Percentiles rank a stretch among this genome's conserved stretches.
Evolutionary conservation across 106 monocot species (phyloP).

Genomic region (Acanthochlamys bracteata): DNA sequence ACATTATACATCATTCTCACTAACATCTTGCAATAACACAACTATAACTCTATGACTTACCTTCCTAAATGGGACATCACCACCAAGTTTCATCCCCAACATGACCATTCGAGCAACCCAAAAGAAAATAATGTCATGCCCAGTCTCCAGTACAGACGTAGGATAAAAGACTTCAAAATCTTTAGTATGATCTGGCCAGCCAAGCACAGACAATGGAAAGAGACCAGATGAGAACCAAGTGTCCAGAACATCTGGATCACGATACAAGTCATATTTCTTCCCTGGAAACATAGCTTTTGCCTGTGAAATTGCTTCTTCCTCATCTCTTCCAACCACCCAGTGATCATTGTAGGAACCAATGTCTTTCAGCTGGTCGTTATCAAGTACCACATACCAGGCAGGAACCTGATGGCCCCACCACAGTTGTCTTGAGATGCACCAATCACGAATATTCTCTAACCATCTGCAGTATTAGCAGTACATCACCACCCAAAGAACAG

Average conservation of each 20-base stretch:
- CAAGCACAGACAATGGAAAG: conserved; percentile 85
- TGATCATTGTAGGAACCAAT: conserved; percentile 69
- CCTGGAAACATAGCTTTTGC: conserved; percentile 43
- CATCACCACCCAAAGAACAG: too few species aligned
- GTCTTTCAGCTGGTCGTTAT: conserved; percentile 64
- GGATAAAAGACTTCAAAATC: conserved; percentile 87
- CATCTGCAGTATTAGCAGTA: conserved; percentile 52
- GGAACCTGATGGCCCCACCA: conserved; percentile 99
- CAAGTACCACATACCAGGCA: conserved; percentile 87
- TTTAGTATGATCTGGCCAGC: conserved; percentile 83
- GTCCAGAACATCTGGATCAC: conserved; percentile 96
- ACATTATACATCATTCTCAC: too few species aligned
- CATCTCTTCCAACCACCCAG: conserved; percentile 89
- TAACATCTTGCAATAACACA: too few species aligned
- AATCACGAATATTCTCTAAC: conserved; percentile 91
- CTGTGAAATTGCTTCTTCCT: conserved; percentile 57
- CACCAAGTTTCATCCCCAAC: conserved; percentile 95
- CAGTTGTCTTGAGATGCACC: conserved; percentile 98
- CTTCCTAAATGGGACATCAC: conserved; percentile 94
- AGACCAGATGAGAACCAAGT: conserved; percentile 98
- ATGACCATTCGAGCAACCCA: conserved; percentile 99
- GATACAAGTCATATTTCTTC: conserved; percentile 47
- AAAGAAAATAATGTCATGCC: conserved; percentile 94
- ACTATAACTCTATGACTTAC: conserved; percentile 19
- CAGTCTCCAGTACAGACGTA: conserved; percentile 94